These are phyloP conservation scores for Forsythia suspensa DNA, from an alignment of 257 asterid genomes.

Conservation along the genomic window DNA sequence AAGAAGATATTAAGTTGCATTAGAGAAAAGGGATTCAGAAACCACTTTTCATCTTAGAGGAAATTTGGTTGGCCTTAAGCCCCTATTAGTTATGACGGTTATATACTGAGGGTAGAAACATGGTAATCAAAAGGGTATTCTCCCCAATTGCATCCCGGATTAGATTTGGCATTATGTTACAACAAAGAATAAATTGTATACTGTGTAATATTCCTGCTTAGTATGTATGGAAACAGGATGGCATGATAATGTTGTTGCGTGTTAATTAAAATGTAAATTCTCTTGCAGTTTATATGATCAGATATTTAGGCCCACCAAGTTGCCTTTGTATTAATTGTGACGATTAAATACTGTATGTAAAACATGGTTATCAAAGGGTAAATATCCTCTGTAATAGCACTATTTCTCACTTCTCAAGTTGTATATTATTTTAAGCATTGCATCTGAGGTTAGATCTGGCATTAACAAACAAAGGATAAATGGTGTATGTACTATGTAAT, in stretches of 20 bases:
- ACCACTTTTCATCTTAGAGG: background rate
- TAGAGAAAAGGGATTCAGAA: background rate
- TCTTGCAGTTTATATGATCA: background rate
- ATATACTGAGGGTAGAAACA: background rate
- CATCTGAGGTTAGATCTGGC: no score
- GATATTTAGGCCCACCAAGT: background rate
- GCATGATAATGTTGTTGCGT: background rate
- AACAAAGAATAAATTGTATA: no score
- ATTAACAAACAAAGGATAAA: no score
- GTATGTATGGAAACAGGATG: background rate
- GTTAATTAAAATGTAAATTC: background rate
- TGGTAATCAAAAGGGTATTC: background rate
- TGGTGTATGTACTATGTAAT: no score
- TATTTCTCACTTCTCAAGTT: no score
- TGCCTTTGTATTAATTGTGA: background rate
- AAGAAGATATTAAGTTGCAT: background rate
- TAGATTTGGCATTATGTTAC: background rate
- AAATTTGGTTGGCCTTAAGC: no score
- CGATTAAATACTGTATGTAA: no score
- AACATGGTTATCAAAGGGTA: background rate
- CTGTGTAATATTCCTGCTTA: no score
- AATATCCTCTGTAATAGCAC: background rate
- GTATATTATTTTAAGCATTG: no score
- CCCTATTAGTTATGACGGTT: background rate
- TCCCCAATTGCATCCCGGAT: background rate